Evolutionary conservation across 2,329 filamentous ascomycete species (phyloP), one percentile per base, ranked within the genome.

Genomic region (Bipolaris oryzae): DNA sequence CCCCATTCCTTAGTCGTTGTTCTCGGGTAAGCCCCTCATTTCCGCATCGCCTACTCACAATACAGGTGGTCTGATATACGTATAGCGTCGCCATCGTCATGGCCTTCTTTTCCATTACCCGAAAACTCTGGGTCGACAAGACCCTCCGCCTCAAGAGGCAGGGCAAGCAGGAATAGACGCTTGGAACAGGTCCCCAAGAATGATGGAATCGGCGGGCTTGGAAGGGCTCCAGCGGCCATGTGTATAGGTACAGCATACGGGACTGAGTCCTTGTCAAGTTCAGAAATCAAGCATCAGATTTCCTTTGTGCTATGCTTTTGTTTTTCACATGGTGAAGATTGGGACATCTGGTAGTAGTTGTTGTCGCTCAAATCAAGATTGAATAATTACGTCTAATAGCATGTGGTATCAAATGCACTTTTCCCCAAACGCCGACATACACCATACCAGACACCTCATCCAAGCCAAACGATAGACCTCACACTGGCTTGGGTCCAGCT

Each of bases 111-210:
- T 95, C 93, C 57, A 82, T 89, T 80, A 76, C 79, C 76, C 88
- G 89, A 77, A 97, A 98, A 83, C 86, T 99, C 76, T 77, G 86
- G 62, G 87, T 89, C 70, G 95, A 99, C 84, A 94, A 94, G 86
- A 96, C 90, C 72, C 89, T 99, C 72, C 92, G 95, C 76, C 87
- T 98, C 69, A 83, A 82, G 77, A 89, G 92, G 75, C 88, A 91
- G 68, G 77, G 77, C 62, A 75, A 74, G 52, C 62, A 60, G 58
- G 62, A 75, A 38, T 75, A 74, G 61, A 61, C 33, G 44, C 39
- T 45, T 23, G 25, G 50, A 46, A 45, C 15, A n/a, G 28, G 49
- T 44, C 39, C 13, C 33, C 46, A 38, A 28, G 18, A 33, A 31
- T 15, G 54, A 56, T 47, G 41, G 54, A 52, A 49, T 44, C 49